A percentile compares a stretch with the other conserved stretches of the same genome.
Evolutionary conservation across 1,284 basidiomycete species (phyloP).

Genomic region (Golubevia sp.): DNA sequence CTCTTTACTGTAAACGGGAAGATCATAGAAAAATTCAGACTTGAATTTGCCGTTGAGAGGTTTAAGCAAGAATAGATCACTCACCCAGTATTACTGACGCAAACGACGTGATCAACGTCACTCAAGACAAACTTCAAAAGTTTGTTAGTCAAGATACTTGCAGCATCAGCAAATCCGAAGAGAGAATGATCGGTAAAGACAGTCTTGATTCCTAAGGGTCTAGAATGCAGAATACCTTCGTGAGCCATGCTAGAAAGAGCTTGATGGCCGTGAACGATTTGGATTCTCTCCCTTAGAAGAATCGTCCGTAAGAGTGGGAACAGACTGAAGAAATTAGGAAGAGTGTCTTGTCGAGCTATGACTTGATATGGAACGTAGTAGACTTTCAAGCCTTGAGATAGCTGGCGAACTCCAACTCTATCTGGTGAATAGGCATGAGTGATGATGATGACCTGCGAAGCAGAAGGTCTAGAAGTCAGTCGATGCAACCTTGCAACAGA

Average conservation of each 20-base stretch:
- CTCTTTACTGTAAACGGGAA: constrained; percentile 66
- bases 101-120: constrained; percentile 91
- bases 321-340: constrained; percentile 92
- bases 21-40: too few relatives aligned
- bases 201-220: constrained; percentile 69
- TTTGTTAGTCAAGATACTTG: constrained; percentile 95
- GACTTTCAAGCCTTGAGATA: constrained; percentile 82
- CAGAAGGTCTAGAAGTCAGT: neutral
- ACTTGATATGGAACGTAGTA: constrained; percentile 90
- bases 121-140: constrained; percentile 81
- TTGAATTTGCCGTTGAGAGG: neutral
- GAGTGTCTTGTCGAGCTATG: constrained; percentile 73
- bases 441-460: constrained; percentile 82
- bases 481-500: neutral
- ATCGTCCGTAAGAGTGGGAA: constrained; percentile 89
- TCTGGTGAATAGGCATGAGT: constrained; percentile 87
- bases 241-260: constrained; percentile 86
- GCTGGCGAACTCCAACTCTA: constrained; percentile 84
- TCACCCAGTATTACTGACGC: constrained; percentile 95
- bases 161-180: constrained; percentile 93
- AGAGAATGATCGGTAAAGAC: constrained; percentile 97
- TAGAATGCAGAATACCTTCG: constrained; percentile 85
- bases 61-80: constrained; percentile 29
- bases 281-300: constrained; percentile 81
- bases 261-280: constrained; percentile 90